Evolutionary conservation across 441 rosid genomes (phyloP), one percentile per base, ranked within the genome.

Genomic region (Euphorbia celastroides): DNA sequence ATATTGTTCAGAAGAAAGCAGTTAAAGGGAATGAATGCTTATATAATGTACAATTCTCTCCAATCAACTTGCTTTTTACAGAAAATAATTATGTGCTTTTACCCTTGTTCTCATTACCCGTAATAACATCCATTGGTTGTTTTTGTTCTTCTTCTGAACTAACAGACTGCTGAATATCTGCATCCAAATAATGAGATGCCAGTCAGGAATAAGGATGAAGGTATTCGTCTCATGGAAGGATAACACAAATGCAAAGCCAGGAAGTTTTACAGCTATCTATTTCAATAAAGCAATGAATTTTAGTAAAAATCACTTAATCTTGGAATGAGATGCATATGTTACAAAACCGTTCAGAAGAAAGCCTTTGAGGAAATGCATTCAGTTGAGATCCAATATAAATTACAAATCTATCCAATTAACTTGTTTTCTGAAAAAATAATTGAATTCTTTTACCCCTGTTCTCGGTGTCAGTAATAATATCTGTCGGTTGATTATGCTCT

Each of bases 91-190:
- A 14, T 20, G 23, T 52, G 20, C 27, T 22, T 52, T 27, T 66
- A 23, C 20, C 55, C 23, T 66, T 56, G 32, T 57, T 71, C 67
- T 42, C 14, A 42, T 6, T 42, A 42, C 14, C 48, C 11, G 48
- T 42, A 42, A 42, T 13, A 42, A 42, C 48, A 42, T 42, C 48
- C 48, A 17, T 5, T 42, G 48, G 48, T 51, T 44, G 80, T 63
- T 72, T 71, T 71, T 57, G 75, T 71, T 67, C 67, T 32, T 34
- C 62, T 48, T 16, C 22, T 7, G 48, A 51, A 48, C 42, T 14
- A 41, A 26, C 65, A 62, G 76, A 80, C 58, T 28, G 63, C 54
- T 0, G 52, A 26, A 22, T 26, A 65, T 75, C 86, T 82, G 83
- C 60, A 72, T 2, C 17, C 17, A 57, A 28, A 28, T 26, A 46